Conservation (phyloP, 2,329 filamentous ascomycete genomes). For the Penicillium sp. region DNA sequence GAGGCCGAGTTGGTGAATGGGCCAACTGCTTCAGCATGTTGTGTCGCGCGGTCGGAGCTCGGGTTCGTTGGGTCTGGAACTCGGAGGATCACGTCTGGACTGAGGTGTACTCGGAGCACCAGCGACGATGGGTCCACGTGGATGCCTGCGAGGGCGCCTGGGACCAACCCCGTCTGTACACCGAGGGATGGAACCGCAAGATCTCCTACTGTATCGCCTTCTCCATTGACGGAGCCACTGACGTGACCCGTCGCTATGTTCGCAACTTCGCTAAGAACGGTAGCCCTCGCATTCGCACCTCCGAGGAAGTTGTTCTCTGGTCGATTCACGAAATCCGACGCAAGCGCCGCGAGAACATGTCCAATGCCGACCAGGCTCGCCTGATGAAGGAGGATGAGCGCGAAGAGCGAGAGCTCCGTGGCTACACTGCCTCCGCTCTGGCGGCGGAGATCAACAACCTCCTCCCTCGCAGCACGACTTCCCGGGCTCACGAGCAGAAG, state of each 20-base stretch:
- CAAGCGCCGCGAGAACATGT: constrained; percentile 78
- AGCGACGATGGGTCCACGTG: constrained; percentile 93
- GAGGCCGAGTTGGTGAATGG: constrained; percentile 91
- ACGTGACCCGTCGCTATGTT: constrained; percentile 67
- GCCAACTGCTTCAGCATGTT: constrained; percentile 99
- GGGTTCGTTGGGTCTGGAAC: constrained; percentile 98
- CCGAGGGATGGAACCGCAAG: constrained; percentile 94
- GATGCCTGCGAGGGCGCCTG: constrained; percentile 92
- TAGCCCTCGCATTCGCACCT: constrained; percentile 72
- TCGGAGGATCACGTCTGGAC: constrained; percentile 97
- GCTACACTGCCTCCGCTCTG: constrained; percentile 47
- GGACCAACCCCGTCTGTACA: constrained; percentile 90
- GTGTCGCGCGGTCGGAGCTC: constrained; percentile 84
- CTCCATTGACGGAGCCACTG: constrained; percentile 77
- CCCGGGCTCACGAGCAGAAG: constrained; percentile 43
- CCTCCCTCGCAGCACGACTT: constrained; percentile 31
- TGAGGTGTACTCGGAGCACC: constrained; percentile 92
- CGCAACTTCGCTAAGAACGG: constrained; percentile 57
- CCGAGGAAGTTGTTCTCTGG: constrained; percentile 87
- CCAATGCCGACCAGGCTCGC: constrained; percentile 66
- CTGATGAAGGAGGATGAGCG: constrained; percentile 50
- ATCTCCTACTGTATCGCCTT: constrained; percentile 98
- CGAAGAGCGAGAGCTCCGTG: constrained; percentile 49
- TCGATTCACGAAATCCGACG: constrained; percentile 89
- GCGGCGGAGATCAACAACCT: constrained; percentile 48